Base-by-base conservation (phyloP, 148 eudicot genomes). In the Bassia scoparia region DNA sequence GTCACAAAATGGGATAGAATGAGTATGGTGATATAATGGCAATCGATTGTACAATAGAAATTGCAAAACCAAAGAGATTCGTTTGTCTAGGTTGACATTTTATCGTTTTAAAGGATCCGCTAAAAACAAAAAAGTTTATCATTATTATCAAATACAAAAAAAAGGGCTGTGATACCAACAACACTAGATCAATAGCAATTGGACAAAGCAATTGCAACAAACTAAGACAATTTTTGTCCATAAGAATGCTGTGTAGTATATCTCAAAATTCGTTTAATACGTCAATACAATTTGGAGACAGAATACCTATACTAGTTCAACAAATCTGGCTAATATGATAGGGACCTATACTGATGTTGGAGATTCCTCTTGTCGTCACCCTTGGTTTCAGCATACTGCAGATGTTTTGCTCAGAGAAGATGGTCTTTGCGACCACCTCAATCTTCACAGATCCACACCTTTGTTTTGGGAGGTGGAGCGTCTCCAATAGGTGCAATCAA, bases 401-500 rank as follows among this genome's bases (percentile, higher is more conserved):
- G 58, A 86, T 24, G 73, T 74, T 92, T 35, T 87, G 84, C 70
- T 95, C 99, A 0, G 97, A 92, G 94, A 79, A 86, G 76, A 82
- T 50, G 82, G n/a, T 84, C 83, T 72, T 81, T 85, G 69, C 61
- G 75, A 69, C 83, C 81, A 63, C 94, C 80, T 87, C 89, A 14
- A 77, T 38, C 71, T 87, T 86, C 96, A 95, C 4, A 72, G 84
- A 78, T 85, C 94, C 88, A 92, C 21, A 85, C 83, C 71, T 82
- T 84, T 23, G 89, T 80, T 74, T 81, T 87, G 2, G 97, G 96
- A 54, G 99, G 99, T 58, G 96, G 76, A n/a, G 81, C 23, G 33
- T 92, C 97, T 75, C 79, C 92, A 62, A 73, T 75, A 31, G 97
- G 99, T 48, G 99, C 97, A 70, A 95, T 78, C 74, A 95, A 74